phyloP scores from a whole-genome alignment of 805 yeast species.

The Saturnispora quitensis region DNA sequence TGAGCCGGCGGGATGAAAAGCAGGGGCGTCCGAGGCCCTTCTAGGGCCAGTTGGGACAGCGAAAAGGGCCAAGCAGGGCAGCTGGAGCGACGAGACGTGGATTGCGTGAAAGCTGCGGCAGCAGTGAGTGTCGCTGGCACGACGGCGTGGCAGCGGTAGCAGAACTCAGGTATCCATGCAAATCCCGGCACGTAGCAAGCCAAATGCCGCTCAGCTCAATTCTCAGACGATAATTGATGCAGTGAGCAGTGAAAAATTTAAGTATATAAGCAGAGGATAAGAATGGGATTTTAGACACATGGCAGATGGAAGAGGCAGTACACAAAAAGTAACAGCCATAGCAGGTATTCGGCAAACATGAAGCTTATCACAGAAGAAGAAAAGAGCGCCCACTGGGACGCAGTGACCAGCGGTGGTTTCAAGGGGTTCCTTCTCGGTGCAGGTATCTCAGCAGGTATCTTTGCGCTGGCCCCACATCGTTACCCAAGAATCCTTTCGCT shows the following conservation, averaged over 20 bases:
- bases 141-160: not conserved
- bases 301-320: not conserved
- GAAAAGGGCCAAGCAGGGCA: not conserved
- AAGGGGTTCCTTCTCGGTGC: slow-evolving; percentile 36
- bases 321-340: not conserved
- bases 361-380: slow-evolving; percentile 18
- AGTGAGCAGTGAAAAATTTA: not conserved
- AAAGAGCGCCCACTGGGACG: slow-evolving; percentile 11
- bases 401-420: slow-evolving; percentile 12
- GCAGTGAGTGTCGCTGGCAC: not conserved
- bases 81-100: not conserved
- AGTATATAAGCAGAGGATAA: not conserved
- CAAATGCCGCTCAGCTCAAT: not conserved
- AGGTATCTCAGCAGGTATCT: slow-evolving; percentile 44
- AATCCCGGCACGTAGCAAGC: not conserved
- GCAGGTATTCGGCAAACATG: slow-evolving; percentile 6
- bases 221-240: not conserved
- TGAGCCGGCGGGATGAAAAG: not conserved
- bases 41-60: not conserved
- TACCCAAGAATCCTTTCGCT: slow-evolving; percentile 36
- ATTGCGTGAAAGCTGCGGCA: not conserved
- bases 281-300: not conserved
- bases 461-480: slow-evolving; percentile 39
- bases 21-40: not conserved
- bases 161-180: not conserved